Base-by-base conservation (phyloP, 495 filamentous ascomycete genomes). In the Oidiodendron maius region DNA sequence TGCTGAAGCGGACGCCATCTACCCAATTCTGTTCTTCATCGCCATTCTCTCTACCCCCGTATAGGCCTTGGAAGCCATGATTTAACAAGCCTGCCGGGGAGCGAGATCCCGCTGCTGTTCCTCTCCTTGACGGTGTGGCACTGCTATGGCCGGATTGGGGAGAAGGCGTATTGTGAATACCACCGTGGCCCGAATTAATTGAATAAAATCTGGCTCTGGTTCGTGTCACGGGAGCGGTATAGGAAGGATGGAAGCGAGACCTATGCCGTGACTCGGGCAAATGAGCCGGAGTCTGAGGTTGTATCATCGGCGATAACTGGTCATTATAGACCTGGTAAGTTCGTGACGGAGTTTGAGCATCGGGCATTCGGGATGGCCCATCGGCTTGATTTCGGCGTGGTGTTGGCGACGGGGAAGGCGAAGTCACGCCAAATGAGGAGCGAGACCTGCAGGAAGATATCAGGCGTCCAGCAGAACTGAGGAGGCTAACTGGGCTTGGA, bases 201-300 rank as follows among this genome's bases (percentile, higher is more conserved):
- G 17, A 28, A 26, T 21, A 20, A 17, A 38, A 37, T 2, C 5
- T 16, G 46, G 11, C 18, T 30, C 50, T 40, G 11, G 34, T 23
- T 24, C 34, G 34, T 49, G 24, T 48, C 20, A 20, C 28, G 15
- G 74, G 71, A 3, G 64, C 71, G 13, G 75, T 78, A 55, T 67
- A 74, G 9, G 66, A 60, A 13, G 71, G 66, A 12, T 62, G 58
- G 40, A 72, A 57, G 18, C 67, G 70, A 38, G 71, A 74, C 40
- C 61, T 70, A 42, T 73, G 73, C 10, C 71, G 66, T 20, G 71
- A 59, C 57, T 75, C 73, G 2, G 74, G 72, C 10, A 82, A 61
- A 43, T 76, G 68, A 25, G 64, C 64, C 6, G 78, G 76, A 8
- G 78, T 82, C 48, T 75, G 74, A 15, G 78, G 78, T 52, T 82